These are phyloP conservation scores for Endothia cerciana DNA, from an alignment of 2,329 filamentous ascomycete genomes.

Conservation along the genomic window DNA sequence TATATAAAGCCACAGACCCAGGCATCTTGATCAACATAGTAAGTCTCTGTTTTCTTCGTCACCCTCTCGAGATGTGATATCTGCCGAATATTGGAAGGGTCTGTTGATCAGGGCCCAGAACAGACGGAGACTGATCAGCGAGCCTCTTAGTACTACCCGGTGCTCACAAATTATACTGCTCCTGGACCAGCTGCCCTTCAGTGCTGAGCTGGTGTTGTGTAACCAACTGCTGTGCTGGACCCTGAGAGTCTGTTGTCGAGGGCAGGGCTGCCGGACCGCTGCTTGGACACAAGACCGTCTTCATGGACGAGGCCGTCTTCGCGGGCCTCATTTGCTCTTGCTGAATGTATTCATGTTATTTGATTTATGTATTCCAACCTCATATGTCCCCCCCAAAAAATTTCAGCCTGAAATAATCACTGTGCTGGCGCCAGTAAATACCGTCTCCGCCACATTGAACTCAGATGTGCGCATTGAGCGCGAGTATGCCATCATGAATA, in stretches of 20 bases:
- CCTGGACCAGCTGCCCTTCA: slow-evolving; percentile 30
- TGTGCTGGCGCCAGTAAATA: too few relatives aligned
- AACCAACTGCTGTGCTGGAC: too few relatives aligned
- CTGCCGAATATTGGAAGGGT: too few relatives aligned
- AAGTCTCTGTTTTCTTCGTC: neutral
- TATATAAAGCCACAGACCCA: slow-evolving; percentile 45
- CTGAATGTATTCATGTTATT: too few relatives aligned
- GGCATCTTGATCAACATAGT: slow-evolving; percentile 44
- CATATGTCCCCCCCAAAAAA: neutral
- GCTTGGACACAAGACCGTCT: neutral
- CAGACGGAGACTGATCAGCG: neutral
- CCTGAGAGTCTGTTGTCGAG: neutral
- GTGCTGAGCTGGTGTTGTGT: slow-evolving; percentile 17
- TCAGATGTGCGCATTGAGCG: too few relatives aligned
- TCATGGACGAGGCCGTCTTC: neutral
- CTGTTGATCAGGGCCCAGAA: neutral
- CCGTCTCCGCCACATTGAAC: too few relatives aligned
- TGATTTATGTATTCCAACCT: neutral
- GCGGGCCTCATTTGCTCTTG: neutral
- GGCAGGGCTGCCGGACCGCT: neutral
- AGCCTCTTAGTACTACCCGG: slow-evolving; percentile 39
- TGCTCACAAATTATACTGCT: slow-evolving; percentile 42
- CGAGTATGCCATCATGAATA: too few relatives aligned
- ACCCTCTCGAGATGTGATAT: neutral
- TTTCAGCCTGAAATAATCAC: neutral